phyloP scores from a whole-genome alignment of 257 asterid genomes.

The Nicotiana benthamiana region DNA sequence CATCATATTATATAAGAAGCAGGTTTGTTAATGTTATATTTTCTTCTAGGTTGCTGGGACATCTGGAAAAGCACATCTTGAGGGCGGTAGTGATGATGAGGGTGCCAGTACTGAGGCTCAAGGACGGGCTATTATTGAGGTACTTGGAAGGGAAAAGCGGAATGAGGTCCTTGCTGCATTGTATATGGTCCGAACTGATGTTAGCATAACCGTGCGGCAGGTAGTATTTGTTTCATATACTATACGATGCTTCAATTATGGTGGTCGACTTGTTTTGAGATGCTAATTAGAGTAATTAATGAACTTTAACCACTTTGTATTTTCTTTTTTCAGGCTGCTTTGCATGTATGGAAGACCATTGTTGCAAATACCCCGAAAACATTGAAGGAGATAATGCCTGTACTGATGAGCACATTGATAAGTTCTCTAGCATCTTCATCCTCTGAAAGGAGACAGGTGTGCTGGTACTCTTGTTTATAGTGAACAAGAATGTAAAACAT shows the following conservation, averaged over 20 bases:
- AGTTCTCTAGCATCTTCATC: constrained; percentile 90
- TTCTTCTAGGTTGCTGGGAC: constrained; percentile 94
- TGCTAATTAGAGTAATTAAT: constrained; percentile 4
- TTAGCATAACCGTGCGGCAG: constrained; percentile 96
- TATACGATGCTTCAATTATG: constrained; percentile 8
- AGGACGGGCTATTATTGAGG: constrained; percentile 97
- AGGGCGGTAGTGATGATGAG: constrained; percentile 99
- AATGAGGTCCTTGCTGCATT: constrained; percentile 98
- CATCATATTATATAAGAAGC: constrained; percentile 9
- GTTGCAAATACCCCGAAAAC: constrained; percentile 99
- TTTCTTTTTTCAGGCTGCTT: constrained; percentile 65
- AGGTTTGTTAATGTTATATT: background rate
- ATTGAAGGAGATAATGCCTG: constrained; percentile 95
- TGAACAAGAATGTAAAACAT: background rate
- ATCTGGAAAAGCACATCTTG: constrained; percentile 98
- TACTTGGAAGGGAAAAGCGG: constrained; percentile 92
- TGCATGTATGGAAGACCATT: constrained; percentile 99
- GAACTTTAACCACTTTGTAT: constrained; percentile 5
- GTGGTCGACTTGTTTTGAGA: constrained; percentile 14
- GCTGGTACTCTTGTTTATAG: constrained; percentile 1
- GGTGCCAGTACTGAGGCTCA: constrained; percentile 99
- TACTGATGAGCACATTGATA: constrained; percentile 86
- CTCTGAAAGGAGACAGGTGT: constrained; percentile 96
- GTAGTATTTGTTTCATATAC: constrained; percentile 30
- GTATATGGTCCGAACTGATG: constrained; percentile 98